Conservation (phyloP, 768 basidiomycete genomes). For the Pisolithus albus region DNA sequence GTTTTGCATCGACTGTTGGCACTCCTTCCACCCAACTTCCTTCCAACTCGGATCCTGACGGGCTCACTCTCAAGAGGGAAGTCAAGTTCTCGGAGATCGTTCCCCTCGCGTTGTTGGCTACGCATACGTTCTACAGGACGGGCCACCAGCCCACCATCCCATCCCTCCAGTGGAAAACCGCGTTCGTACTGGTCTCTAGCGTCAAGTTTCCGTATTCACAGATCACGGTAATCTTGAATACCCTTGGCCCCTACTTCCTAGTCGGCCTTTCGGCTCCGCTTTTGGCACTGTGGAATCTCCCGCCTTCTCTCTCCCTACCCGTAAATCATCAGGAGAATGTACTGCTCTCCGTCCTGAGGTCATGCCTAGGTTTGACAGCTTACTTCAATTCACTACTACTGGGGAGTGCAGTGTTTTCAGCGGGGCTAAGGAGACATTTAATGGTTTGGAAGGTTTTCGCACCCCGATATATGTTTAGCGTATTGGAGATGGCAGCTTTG, state of each 20-base stretch:
- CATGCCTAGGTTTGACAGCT: slow-evolving; percentile 56
- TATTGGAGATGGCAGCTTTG: slow-evolving; percentile 54
- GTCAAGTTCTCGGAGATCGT: slow-evolving; percentile 61
- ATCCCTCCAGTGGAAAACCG: slow-evolving; percentile 93
- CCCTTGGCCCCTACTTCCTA: slow-evolving; percentile 66
- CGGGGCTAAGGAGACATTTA: slow-evolving; percentile 73
- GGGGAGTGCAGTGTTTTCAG: slow-evolving; percentile 65
- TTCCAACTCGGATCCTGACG: background rate
- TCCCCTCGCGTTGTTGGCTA: slow-evolving; percentile 68
- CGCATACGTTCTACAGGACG: slow-evolving; percentile 77
- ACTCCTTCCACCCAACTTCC: too few relatives aligned
- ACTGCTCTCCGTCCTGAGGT: slow-evolving; percentile 38
- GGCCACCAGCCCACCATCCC: slow-evolving; percentile 89
- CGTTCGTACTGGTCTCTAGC: slow-evolving; percentile 71
- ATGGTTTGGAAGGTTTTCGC: slow-evolving; percentile 99
- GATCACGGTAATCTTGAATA: slow-evolving; percentile 68
- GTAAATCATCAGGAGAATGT: slow-evolving; percentile 9
- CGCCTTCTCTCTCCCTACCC: slow-evolving; percentile 35
- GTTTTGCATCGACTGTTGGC: slow-evolving; percentile 7
- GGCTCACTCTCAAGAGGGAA: slow-evolving; percentile 28
- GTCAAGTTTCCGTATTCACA: slow-evolving; percentile 70
- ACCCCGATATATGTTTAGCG: slow-evolving; percentile 84
- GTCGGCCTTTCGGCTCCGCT: slow-evolving; percentile 63
- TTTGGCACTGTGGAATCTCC: slow-evolving; percentile 76
- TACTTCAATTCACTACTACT: slow-evolving; percentile 64